Conservation (phyloP, 805 yeast genomes). For the Saccharomyces cerevisiae region DNA sequence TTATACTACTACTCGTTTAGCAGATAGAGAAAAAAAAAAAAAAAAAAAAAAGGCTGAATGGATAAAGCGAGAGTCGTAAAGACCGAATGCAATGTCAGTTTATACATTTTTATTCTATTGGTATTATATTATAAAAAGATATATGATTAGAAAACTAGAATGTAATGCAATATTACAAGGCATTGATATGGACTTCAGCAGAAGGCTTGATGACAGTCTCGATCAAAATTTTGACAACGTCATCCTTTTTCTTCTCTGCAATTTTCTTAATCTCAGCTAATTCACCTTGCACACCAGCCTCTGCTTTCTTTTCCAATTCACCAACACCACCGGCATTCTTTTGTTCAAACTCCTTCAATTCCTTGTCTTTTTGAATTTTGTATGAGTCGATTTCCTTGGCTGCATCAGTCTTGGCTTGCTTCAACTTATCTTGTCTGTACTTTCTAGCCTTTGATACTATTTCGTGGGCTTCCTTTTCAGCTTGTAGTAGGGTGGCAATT, state of each 20-base stretch:
- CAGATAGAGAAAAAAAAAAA: background rate
- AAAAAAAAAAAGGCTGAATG: background rate
- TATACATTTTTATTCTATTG: background rate
- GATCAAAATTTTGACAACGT: constrained; percentile 67
- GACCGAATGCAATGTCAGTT: background rate
- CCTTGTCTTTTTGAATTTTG: constrained; percentile 74
- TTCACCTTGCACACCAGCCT: constrained; percentile 60
- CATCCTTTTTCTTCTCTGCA: constrained; percentile 52
- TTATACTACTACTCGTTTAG: background rate
- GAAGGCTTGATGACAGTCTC: constrained; percentile 73
- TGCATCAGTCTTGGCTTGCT: constrained; percentile 93
- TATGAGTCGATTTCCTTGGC: constrained; percentile 80
- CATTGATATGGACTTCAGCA: constrained; percentile 79
- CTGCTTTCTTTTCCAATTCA: constrained; percentile 61
- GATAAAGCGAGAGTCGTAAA: background rate
- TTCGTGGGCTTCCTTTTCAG: constrained; percentile 96
- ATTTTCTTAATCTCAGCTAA: constrained; percentile 58
- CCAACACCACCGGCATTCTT: constrained; percentile 56
- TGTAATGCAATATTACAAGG: constrained; percentile 22
- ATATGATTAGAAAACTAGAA: background rate
- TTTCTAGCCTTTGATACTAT: constrained; percentile 89
- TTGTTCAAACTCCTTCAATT: constrained; percentile 62
- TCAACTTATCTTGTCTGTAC: constrained; percentile 67
- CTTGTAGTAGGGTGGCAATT: constrained; percentile 40
- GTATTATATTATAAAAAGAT: background rate